These are phyloP conservation scores for Craspedostauros australis DNA, from an alignment of 108 stramenopile species.

Conservation along the genomic window DNA sequence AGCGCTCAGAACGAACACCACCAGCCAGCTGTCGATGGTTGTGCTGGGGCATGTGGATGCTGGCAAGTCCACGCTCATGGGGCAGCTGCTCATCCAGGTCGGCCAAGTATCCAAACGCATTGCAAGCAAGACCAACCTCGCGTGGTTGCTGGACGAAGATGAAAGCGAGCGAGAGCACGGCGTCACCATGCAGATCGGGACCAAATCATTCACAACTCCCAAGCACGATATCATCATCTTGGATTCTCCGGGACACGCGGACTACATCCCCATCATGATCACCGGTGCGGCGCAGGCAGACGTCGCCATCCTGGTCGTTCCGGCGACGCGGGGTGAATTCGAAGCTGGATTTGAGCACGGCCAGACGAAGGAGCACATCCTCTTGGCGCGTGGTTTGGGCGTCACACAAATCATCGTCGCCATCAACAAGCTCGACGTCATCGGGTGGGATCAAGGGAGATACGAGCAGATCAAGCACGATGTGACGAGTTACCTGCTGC, in stretches of 20 bases:
- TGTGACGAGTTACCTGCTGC: constrained; percentile 50
- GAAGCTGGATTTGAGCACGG: constrained; percentile 90
- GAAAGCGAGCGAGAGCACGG: constrained; percentile 97
- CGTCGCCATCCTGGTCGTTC: constrained; percentile 91
- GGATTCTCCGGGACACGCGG: constrained; percentile 96
- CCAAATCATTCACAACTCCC: constrained; percentile 81
- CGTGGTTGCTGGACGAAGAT: constrained; percentile 97
- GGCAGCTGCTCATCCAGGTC: constrained; percentile 61
- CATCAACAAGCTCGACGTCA: constrained; percentile 97
- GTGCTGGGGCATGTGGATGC: constrained; percentile 88
- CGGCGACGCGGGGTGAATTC: constrained; percentile 82
- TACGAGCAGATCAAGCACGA: constrained; percentile 82
- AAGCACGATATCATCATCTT: constrained; percentile 92
- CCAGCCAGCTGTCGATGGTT: constrained; percentile 24
- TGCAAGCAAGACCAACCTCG: constrained; percentile 65
- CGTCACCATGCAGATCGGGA: constrained; percentile 99
- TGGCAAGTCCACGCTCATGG: constrained; percentile 91
- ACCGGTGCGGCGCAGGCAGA: constrained; percentile 98
- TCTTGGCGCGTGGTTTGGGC: constrained; percentile 93
- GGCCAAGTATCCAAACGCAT: constrained; percentile 47
- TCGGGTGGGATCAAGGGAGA: constrained; percentile 78
- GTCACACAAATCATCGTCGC: constrained; percentile 95
- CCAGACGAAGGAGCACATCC: constrained; percentile 94
- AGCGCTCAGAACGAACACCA: background rate
- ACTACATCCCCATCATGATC: constrained; percentile 96